Evolutionary conservation across 2,329 filamentous ascomycete genomes (phyloP).

Genomic region (Xylaria sp.): DNA sequence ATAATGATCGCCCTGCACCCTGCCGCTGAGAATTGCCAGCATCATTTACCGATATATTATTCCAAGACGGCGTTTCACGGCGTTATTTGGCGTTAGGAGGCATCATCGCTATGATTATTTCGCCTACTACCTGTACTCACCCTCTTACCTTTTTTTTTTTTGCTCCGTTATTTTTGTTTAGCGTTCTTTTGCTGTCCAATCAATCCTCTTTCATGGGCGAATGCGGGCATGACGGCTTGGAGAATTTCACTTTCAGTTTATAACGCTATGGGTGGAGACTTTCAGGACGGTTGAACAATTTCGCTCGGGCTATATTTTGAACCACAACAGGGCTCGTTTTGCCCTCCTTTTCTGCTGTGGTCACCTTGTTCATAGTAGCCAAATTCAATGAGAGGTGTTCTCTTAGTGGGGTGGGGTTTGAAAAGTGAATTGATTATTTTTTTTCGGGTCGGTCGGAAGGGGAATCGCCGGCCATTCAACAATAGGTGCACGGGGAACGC

Average conservation of each 20-base stretch:
- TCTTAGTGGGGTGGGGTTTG: slow-evolving; percentile 2
- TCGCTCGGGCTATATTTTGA: slow-evolving; percentile 3
- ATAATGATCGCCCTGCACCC: slow-evolving; percentile 13
- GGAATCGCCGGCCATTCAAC: neutral
- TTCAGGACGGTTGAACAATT: slow-evolving; percentile 5
- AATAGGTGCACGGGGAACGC: slow-evolving; percentile 3
- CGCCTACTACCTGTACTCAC: slow-evolving; percentile 44
- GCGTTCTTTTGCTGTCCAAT: neutral
- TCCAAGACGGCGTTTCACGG: slow-evolving; percentile 42
- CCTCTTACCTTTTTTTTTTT: neutral
- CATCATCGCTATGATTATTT: slow-evolving; percentile 30
- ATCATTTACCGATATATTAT: slow-evolving; percentile 12
- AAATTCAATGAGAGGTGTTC: neutral
- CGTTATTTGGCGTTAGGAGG: slow-evolving; percentile 44
- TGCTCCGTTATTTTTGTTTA: neutral
- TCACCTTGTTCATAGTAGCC: slow-evolving; percentile 26
- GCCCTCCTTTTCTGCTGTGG: slow-evolving; percentile 4
- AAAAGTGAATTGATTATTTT: slow-evolving; percentile 23
- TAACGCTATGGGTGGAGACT: slow-evolving; percentile 5
- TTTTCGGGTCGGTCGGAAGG: neutral
- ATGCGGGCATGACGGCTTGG: slow-evolving; percentile 6
- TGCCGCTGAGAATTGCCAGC: slow-evolving; percentile 22
- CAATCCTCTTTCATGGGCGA: slow-evolving; percentile 8
- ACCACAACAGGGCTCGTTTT: slow-evolving; percentile 4
- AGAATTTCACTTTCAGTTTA: slow-evolving; percentile 4